phyloP scores from a whole-genome alignment of 345 rosid genomes.

The Arabis alpina region DNA sequence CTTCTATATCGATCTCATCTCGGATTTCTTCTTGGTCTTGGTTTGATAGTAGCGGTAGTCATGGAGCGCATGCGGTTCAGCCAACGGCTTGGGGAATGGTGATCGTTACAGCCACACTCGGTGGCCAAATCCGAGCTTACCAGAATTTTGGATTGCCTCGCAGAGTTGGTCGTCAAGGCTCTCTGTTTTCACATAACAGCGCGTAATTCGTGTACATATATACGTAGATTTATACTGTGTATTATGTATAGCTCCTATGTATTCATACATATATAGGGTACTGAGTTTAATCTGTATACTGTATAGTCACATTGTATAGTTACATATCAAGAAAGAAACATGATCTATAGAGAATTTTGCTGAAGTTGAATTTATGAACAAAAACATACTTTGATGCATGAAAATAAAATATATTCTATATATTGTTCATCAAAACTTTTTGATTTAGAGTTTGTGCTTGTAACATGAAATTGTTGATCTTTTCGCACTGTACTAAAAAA shows the following conservation, averaged over 20 bases:
- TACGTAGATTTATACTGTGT: background rate
- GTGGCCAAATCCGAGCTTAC: conserved; percentile 81
- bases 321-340: background rate
- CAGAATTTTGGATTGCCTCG: conserved; percentile 91
- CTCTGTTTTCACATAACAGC: conserved; percentile 46
- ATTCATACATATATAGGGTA: conserved; percentile 25
- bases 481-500: no score
- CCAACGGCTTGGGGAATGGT: conserved; percentile 96
- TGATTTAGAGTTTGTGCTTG: no score
- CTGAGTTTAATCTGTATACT: conserved; percentile 15
- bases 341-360: background rate
- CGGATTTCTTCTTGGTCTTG: conserved; percentile 64
- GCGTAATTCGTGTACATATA: conserved; percentile 14
- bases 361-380: background rate
- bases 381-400: background rate
- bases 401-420: background rate
- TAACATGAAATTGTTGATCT: no score
- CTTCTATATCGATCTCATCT: conserved; percentile 50
- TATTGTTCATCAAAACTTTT: no score
- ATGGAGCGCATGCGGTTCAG: conserved; percentile 47
- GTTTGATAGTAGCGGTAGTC: conserved; percentile 61
- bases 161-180: conserved; percentile 62
- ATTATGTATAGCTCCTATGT: conserved; percentile 15
- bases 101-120: conserved; percentile 81
- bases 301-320: conserved; percentile 14